phyloP scores from a whole-genome alignment of 495 filamentous ascomycete species.

The Trichoderma orchidacearum region DNA sequence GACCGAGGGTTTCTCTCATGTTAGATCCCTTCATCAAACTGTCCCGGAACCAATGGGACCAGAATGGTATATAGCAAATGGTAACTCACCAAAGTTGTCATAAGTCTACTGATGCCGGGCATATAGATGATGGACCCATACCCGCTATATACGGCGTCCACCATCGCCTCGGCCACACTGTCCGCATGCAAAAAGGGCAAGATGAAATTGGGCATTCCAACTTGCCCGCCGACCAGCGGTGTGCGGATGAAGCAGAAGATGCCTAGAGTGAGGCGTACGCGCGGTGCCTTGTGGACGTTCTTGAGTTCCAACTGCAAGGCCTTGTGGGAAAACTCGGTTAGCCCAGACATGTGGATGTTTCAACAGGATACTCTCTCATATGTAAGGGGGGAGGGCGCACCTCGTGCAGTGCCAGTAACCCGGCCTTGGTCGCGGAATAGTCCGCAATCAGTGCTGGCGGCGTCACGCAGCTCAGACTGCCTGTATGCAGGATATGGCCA shows the following conservation, averaged over 20 bases:
- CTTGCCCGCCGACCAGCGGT: slow-evolving; percentile 16
- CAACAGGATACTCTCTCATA: no score
- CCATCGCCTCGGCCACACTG: slow-evolving; percentile 20
- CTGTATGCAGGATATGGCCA: slow-evolving; percentile 44
- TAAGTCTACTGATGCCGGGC: slow-evolving; percentile 17
- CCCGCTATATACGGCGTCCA: slow-evolving; percentile 17
- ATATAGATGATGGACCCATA: slow-evolving; percentile 17
- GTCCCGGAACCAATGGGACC: neutral
- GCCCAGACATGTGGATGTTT: no score
- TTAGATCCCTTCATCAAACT: neutral
- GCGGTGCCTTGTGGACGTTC: slow-evolving; percentile 12
- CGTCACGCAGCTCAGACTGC: slow-evolving; percentile 41
- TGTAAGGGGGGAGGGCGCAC: no score
- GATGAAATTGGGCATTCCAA: slow-evolving; percentile 16
- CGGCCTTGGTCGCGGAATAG: slow-evolving; percentile 45
- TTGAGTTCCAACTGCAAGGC: slow-evolving; percentile 10
- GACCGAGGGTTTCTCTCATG: no score
- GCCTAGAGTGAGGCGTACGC: slow-evolving; percentile 15
- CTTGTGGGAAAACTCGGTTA: neutral
- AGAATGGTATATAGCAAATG: neutral
- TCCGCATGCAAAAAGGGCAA: slow-evolving; percentile 22
- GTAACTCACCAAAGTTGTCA: slow-evolving; percentile 19
- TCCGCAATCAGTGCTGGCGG: slow-evolving; percentile 34
- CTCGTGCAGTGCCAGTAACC: slow-evolving; percentile 39
- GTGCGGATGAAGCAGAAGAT: slow-evolving; percentile 22